phyloP scores from a whole-genome alignment of 805 yeast species.

The Barnettozyma vustinii region DNA sequence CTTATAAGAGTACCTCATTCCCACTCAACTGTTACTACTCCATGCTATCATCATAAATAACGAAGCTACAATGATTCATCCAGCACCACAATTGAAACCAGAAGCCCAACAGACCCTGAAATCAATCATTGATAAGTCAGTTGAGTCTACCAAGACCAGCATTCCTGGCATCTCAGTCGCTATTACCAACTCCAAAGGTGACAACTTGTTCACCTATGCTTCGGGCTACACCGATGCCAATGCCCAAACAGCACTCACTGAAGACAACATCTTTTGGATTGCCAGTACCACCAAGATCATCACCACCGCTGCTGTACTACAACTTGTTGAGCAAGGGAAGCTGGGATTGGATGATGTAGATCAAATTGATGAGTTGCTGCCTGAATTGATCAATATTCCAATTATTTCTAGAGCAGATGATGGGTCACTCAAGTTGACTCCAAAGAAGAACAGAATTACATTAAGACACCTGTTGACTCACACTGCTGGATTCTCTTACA shows the following conservation, averaged over 20 bases:
- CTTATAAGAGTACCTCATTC: background rate
- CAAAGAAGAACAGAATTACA: constrained; percentile 29
- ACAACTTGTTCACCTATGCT: constrained; percentile 19
- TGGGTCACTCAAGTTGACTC: constrained; percentile 19
- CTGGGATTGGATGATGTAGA: constrained; percentile 28
- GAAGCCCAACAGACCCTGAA: constrained; percentile 1
- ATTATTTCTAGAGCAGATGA: constrained; percentile 22
- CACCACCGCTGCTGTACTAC: constrained; percentile 27
- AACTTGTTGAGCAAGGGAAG: constrained; percentile 30
- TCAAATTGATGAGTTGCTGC: constrained; percentile 26
- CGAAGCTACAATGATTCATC: background rate
- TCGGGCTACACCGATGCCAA: constrained; percentile 18
- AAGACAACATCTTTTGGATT: constrained; percentile 26
- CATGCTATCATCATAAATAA: background rate
- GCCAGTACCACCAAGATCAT: constrained; percentile 31
- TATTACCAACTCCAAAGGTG: constrained; percentile 16
- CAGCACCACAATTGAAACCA: constrained; percentile 4
- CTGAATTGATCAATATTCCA: constrained; percentile 27
- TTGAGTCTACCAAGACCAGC: background rate
- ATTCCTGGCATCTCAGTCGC: constrained; percentile 16
- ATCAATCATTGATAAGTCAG: constrained; percentile 2
- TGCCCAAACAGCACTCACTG: constrained; percentile 10
- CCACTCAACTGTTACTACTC: background rate
- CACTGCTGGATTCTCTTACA: constrained; percentile 35
- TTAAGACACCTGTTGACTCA: constrained; percentile 31